Conservation (phyloP, 2,329 filamentous ascomycete genomes). For the Cercospora sesami region DNA sequence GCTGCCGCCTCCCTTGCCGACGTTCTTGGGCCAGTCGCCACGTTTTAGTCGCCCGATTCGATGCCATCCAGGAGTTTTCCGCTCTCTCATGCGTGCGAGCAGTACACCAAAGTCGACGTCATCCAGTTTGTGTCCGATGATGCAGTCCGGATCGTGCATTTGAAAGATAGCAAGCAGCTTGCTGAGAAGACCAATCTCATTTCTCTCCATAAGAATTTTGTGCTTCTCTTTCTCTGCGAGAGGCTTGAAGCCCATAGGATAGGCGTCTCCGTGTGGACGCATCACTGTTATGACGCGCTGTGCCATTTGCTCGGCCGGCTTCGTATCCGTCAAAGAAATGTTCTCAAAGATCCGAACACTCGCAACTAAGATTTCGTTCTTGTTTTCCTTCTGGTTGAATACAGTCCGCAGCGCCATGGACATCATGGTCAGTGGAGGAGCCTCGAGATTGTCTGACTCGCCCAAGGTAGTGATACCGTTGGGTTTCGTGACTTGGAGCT, state of each 20-base stretch:
- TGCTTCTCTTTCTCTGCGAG: constrained; percentile 73
- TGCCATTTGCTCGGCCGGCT: constrained; percentile 81
- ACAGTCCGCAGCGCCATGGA: constrained; percentile 84
- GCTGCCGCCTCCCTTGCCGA: constrained; percentile 81
- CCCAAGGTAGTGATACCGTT: constrained; percentile 70
- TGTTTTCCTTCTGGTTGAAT: constrained; percentile 89
- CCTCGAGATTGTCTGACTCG: constrained; percentile 78
- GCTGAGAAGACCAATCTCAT: constrained; percentile 79
- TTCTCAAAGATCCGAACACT: constrained; percentile 93
- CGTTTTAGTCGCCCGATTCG: constrained; percentile 84
- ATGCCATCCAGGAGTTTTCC: constrained; percentile 92
- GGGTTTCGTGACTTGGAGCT: constrained; percentile 78
- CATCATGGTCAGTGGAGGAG: constrained; percentile 92
- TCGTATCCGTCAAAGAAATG: constrained; percentile 81
- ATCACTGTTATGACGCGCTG: constrained; percentile 91
- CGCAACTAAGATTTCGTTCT: constrained; percentile 89
- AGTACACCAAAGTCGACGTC: constrained; percentile 94
- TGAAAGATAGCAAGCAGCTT: constrained; percentile 89
- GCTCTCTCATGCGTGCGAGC: constrained; percentile 80
- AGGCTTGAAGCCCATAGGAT: constrained; percentile 83
- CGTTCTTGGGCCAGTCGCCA: constrained; percentile 79
- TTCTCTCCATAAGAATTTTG: constrained; percentile 76
- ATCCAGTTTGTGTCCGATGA: constrained; percentile 93
- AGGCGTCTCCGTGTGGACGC: constrained; percentile 70
- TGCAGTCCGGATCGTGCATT: constrained; percentile 84